Evolutionary conservation across 192 early-diverging fungal genomes (phyloP).

Genomic region (Coemansia sp.): DNA sequence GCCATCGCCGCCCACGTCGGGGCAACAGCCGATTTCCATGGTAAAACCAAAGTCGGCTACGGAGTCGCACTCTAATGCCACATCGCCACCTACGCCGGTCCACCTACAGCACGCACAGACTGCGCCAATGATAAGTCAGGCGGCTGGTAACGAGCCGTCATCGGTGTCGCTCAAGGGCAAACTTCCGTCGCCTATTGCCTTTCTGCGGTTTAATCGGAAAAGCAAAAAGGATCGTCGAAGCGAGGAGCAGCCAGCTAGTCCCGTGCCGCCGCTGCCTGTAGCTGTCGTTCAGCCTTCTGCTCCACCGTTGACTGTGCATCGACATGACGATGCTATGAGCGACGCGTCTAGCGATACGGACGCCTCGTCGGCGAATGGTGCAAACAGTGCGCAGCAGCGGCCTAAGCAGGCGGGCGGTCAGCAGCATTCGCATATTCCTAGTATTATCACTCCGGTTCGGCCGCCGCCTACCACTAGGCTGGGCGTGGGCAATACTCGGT

Average conservation of each 20-base stretch:
- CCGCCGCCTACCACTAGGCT: constrained; percentile 50
- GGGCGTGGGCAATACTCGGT: constrained; percentile 38
- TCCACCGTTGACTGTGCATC: not conserved
- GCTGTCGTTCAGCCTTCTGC: not conserved
- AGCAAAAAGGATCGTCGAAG: constrained; percentile 43
- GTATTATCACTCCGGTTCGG: constrained; percentile 53
- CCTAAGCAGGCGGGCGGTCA: constrained; percentile 17
- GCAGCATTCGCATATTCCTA: constrained; percentile 44
- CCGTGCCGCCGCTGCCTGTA: constrained; percentile 13
- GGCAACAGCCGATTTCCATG: not conserved
- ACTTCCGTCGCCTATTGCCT: constrained; percentile 51
- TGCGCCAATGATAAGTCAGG: not conserved
- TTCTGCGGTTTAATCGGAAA: constrained; percentile 46
- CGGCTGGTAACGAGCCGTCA: not conserved
- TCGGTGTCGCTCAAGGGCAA: constrained; percentile 33
- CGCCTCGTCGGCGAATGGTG: not conserved
- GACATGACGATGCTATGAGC: constrained; percentile 15
- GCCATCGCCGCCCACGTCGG: not conserved
- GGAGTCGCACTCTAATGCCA: not conserved
- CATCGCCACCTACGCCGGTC: not conserved
- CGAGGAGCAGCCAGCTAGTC: constrained; percentile 5
- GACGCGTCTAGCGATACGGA: constrained; percentile 27
- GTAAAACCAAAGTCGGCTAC: not conserved
- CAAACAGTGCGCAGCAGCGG: not conserved
- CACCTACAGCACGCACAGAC: not conserved